phyloP scores from a whole-genome alignment of 1,284 basidiomycete genomes.

The Ustilago nuda region DNA sequence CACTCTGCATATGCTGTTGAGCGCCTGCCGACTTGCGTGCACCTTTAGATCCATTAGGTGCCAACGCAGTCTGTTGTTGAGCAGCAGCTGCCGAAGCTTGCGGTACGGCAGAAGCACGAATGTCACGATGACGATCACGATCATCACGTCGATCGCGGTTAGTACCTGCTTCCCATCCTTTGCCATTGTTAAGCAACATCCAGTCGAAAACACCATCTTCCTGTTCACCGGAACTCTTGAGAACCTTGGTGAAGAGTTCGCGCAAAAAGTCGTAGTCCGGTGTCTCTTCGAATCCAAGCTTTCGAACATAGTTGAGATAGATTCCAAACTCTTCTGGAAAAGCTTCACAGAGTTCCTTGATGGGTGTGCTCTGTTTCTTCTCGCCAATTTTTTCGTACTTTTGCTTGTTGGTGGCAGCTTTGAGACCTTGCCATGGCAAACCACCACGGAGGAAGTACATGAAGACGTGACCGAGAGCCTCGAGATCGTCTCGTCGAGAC shows the following conservation, averaged over 20 bases:
- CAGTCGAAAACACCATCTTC: constrained; percentile 92
- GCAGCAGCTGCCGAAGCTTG: constrained; percentile 35
- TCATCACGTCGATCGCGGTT: constrained; percentile 65
- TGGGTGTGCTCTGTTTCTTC: constrained; percentile 96
- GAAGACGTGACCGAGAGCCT: constrained; percentile 95
- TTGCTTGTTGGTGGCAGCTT: constrained; percentile 96
- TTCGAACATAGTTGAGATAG: constrained; percentile 87
- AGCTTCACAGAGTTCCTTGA: constrained; percentile 91
- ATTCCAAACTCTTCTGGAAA: constrained; percentile 93
- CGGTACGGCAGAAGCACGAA: constrained; percentile 40
- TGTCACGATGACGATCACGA: constrained; percentile 58
- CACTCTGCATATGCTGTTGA: constrained; percentile 42
- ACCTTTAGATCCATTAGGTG: constrained; percentile 58
- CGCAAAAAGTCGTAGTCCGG: constrained; percentile 96
- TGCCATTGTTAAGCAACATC: constrained; percentile 88
- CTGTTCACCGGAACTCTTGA: constrained; percentile 86
- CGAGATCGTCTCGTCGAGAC: constrained; percentile 91
- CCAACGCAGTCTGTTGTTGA: constrained; percentile 41
- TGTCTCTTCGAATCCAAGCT: constrained; percentile 90
- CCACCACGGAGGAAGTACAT: constrained; percentile 95
- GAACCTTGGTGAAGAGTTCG: constrained; percentile 88
- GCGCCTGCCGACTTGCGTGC: constrained; percentile 60
- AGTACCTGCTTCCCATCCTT: constrained; percentile 90
- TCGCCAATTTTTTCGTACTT: constrained; percentile 99
- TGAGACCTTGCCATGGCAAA: constrained; percentile 94